phyloP scores from a whole-genome alignment of 2,329 filamentous ascomycete species.

The Pyricularia grisea region DNA sequence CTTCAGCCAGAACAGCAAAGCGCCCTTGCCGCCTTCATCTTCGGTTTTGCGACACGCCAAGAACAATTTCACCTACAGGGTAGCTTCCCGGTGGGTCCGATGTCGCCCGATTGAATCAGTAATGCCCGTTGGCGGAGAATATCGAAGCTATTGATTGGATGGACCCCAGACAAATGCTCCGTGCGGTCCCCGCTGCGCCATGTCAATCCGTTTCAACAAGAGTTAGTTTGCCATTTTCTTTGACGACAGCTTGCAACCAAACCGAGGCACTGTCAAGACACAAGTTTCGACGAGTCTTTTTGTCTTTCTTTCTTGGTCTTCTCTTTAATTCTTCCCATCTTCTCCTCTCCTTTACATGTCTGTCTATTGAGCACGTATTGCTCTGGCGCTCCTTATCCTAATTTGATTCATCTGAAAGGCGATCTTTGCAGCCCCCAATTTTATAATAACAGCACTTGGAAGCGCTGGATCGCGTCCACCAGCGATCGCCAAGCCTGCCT shows the following conservation, averaged over 20 bases:
- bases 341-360: not conserved
- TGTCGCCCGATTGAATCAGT: not conserved
- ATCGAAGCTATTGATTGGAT: not conserved
- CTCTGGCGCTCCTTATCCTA: not conserved
- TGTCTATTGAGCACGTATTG: not conserved
- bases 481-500: not conserved
- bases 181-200: not conserved
- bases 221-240: constrained; percentile 4
- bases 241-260: not conserved
- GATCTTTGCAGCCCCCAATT: not conserved
- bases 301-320: not conserved
- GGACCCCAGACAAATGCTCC: constrained; percentile 13
- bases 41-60: not conserved
- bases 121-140: not conserved
- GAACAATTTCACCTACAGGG: not conserved
- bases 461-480: constrained; percentile 5
- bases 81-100: not conserved
- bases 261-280: not conserved
- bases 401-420: not conserved
- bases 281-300: not conserved
- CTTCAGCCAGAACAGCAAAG: not conserved
- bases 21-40: not conserved
- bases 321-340: not conserved
- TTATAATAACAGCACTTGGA: constrained; percentile 1
- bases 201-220: constrained; percentile 15